Evolutionary conservation across 2,329 filamentous ascomycete species (phyloP).

Genomic region (Exophiala viscosa): DNA sequence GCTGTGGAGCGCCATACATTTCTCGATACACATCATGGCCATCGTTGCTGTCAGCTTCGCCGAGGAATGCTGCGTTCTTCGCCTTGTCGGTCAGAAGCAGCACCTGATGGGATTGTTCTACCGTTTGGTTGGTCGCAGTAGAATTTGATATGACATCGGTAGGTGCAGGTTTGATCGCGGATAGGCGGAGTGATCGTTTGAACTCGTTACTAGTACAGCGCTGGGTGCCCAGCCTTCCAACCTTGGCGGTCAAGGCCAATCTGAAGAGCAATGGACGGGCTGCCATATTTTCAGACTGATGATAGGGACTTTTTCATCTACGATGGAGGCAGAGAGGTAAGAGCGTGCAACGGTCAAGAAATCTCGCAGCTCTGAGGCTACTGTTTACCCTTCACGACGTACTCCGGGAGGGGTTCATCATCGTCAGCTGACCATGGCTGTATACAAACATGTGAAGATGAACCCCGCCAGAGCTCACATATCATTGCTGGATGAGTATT

Average conservation of each 20-base stretch:
- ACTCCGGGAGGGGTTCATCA: no score
- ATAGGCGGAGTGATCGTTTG: constrained; percentile 7
- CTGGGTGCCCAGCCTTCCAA: background rate
- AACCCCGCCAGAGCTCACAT: no score
- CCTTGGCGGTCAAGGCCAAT: constrained; percentile 4
- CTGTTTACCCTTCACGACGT: no score
- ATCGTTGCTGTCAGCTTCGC: constrained; percentile 27
- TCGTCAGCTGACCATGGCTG: no score
- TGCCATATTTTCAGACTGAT: constrained; percentile 20
- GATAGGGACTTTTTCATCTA: no score
- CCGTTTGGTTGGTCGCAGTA: constrained; percentile 1
- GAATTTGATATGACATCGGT: constrained; percentile 8
- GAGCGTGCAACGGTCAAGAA: no score
- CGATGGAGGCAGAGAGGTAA: no score
- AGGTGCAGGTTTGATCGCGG: constrained; percentile 2
- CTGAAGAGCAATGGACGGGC: constrained; percentile 15
- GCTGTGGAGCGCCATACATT: constrained; percentile 10
- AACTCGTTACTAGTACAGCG: background rate
- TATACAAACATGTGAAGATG: no score
- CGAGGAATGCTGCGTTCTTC: constrained; percentile 21
- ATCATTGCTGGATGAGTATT: no score
- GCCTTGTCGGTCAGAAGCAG: background rate
- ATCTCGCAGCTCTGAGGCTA: no score
- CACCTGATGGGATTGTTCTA: constrained; percentile 3
- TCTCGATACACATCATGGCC: constrained; percentile 17